Base-by-base conservation (phyloP, 2,329 filamentous ascomycete species). In the Scleromitrula shiraiana region DNA sequence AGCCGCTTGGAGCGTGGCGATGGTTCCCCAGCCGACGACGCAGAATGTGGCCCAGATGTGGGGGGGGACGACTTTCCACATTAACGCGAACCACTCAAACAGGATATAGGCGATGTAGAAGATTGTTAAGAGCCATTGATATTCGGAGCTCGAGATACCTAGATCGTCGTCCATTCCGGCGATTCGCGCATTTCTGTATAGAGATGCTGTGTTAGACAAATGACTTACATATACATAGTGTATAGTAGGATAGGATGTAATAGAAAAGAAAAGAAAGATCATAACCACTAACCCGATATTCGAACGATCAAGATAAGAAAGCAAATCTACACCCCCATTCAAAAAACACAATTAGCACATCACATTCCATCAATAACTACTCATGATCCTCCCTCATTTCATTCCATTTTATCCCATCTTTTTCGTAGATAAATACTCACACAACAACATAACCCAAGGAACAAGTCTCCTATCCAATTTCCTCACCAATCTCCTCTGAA, bases 391-490 rank as follows among this genome's bases (percentile, higher is more conserved):
- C n/a, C n/a, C n/a, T n/a, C n/a, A n/a, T n/a, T n/a, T n/a, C n/a
- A n/a, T n/a, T n/a, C n/a, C n/a, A n/a, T n/a, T n/a, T n/a, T n/a
- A n/a, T n/a, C n/a, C n/a, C n/a, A n/a, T n/a, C n/a, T n/a, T n/a
- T n/a, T n/a, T n/a, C n/a, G n/a, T n/a, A n/a, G n/a, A n/a, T n/a
- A n/a, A n/a, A n/a, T 23, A 10, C 29, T 35, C 36, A 55, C 55
- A 59, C 27, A 59, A 51, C 8, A 36, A 23, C 33, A 55, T 46
- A 15, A 58, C 56, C 12, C 56, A 46, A n/a, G 54, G 54, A n/a
- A 83, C 75, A 20, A 85, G 67, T 48, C 69, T 70, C 41, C 69
- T 69, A 62, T 85, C 81, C 52, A 85, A 69, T 62, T 76, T 80
- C 58, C 66, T 71, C 32, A 79, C 64, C 8, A 82, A 70, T 30